A percentile compares a stretch with the other conserved stretches of the same genome.
phyloP scores from a whole-genome alignment of 257 asterid species.

The Buddleja alternifolia region DNA sequence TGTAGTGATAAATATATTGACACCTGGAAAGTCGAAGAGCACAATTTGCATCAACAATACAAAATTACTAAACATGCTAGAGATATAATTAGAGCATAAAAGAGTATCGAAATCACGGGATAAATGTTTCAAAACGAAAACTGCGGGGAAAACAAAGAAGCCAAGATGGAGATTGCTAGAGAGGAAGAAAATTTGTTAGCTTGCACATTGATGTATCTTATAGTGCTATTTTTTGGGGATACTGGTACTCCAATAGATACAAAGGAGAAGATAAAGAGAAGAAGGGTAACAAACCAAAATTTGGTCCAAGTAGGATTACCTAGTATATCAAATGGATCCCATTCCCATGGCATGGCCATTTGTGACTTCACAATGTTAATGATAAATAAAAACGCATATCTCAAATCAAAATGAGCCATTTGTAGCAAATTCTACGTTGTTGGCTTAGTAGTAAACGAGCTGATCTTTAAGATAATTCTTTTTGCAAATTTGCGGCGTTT shows the following conservation, averaged over 20 bases:
- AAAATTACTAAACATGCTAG: not conserved
- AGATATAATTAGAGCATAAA: not conserved
- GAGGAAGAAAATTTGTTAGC: not conserved
- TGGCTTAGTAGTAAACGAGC: no score
- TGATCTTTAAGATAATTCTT: no score
- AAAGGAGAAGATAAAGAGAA: slow-evolving; percentile 13
- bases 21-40: not conserved
- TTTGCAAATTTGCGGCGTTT: no score
- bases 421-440: no score
- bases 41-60: not conserved
- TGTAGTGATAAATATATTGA: not conserved
- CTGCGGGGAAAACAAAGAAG: slow-evolving; percentile 8
- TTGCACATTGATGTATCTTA: not conserved
- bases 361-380: not conserved
- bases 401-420: slow-evolving; percentile 6
- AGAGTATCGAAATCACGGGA: slow-evolving; percentile 3
- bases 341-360: not conserved
- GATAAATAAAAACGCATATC: not conserved
- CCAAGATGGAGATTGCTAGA: not conserved
- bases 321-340: not conserved
- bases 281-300: not conserved
- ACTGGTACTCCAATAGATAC: not conserved
- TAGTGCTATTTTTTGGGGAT: not conserved
- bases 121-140: slow-evolving; percentile 12
- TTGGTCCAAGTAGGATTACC: not conserved